A percentile compares a stretch with the other conserved stretches of the same genome.
Conservation (phyloP, 2,329 filamentous ascomycete genomes). For the Phyllosticta citribraziliensis region DNA sequence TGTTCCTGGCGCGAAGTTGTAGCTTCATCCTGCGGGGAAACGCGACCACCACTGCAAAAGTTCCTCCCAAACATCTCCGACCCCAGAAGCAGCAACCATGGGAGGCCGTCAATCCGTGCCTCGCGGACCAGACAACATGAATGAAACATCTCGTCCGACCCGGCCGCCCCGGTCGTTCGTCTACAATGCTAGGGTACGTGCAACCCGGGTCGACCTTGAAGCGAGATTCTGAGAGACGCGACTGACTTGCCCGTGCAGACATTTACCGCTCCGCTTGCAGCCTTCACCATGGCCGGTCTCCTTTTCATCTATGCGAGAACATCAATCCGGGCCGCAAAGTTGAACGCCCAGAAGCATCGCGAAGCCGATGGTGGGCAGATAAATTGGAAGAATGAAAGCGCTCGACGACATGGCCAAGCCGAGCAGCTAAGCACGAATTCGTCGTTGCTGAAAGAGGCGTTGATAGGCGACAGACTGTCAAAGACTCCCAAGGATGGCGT, state of each 20-base stretch:
- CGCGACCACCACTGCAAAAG: background rate
- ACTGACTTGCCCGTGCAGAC: conserved; percentile 28
- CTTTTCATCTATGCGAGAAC: conserved; percentile 54
- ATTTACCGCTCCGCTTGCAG: conserved; percentile 51
- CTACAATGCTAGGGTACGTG: conserved; percentile 8
- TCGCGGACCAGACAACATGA: conserved; percentile 32
- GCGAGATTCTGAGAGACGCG: background rate
- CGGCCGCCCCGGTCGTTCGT: conserved; percentile 4
- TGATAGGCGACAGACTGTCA: conserved; percentile 1
- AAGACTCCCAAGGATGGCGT: background rate
- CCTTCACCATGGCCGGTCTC: conserved; percentile 51
- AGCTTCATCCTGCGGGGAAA: background rate
- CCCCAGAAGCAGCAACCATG: conserved; percentile 22
- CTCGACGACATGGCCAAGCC: conserved; percentile 40
- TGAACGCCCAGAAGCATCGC: conserved; percentile 51
- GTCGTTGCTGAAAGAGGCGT: conserved; percentile 3
- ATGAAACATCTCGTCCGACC: conserved; percentile 25
- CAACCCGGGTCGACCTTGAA: background rate
- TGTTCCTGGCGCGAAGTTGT: background rate
- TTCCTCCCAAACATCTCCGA: background rate
- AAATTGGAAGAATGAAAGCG: conserved; percentile 44
- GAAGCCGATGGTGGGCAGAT: conserved; percentile 48
- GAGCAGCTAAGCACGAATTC: conserved; percentile 2
- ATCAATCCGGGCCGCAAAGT: conserved; percentile 56
- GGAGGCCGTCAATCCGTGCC: conserved; percentile 38